Conservation (phyloP, 2,329 filamentous ascomycete species). For the Bertia moriformis region DNA sequence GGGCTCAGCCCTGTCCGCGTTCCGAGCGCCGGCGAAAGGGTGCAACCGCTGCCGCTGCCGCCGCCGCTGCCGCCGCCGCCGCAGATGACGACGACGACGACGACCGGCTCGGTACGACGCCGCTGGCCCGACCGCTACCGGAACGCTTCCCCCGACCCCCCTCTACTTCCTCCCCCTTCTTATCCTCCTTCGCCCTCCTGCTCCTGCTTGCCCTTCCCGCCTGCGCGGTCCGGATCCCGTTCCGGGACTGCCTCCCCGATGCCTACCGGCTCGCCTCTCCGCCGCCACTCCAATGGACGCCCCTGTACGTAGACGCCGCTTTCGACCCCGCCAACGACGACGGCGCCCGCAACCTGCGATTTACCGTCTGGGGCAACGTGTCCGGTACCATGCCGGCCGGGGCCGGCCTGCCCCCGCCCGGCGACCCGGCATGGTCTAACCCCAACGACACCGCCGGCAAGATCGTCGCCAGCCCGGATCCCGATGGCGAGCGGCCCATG, state of each 20-base stretch:
- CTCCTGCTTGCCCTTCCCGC: constrained; percentile 26
- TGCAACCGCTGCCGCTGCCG: too few relatives aligned
- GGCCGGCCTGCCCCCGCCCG: constrained; percentile 41
- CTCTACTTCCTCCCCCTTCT: too few relatives aligned
- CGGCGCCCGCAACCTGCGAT: constrained; percentile 48
- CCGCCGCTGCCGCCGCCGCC: too few relatives aligned
- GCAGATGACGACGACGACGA: too few relatives aligned
- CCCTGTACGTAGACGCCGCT: constrained; percentile 57
- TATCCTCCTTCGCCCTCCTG: constrained; percentile 17
- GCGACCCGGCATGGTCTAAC: constrained; percentile 48
- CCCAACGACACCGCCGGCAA: constrained; percentile 50
- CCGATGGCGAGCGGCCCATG: constrained; percentile 27
- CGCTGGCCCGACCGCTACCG: too few relatives aligned
- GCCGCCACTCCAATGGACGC: constrained; percentile 62
- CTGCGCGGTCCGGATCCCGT: constrained; percentile 55
- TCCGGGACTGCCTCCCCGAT: constrained; percentile 68
- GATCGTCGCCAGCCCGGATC: constrained; percentile 50
- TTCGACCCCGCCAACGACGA: constrained; percentile 55
- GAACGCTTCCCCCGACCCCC: too few relatives aligned
- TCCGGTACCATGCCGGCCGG: constrained; percentile 49
- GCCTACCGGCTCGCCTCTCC: constrained; percentile 41
- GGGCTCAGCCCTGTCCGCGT: too few relatives aligned
- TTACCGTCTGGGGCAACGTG: constrained; percentile 85
- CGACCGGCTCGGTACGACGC: too few relatives aligned
- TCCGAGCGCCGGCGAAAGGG: too few relatives aligned